Conservation (phyloP, 768 basidiomycete species). For the Tricholoma furcatifolium region DNA sequence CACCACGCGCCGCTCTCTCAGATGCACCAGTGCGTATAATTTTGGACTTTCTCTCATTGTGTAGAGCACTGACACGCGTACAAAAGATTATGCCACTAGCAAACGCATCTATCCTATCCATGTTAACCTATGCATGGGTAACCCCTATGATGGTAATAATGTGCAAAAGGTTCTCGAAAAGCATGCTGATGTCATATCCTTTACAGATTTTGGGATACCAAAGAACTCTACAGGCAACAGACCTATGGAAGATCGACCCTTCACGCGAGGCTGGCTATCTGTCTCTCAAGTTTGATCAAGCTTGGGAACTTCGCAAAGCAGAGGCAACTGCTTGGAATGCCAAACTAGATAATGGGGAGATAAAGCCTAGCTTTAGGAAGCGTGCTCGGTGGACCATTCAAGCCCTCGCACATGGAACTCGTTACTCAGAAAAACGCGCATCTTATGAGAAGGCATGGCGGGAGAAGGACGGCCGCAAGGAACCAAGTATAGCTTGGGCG, state of each 20-base stretch:
- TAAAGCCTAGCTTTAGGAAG: slow-evolving; percentile 37
- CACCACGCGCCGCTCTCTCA: slow-evolving; percentile 52
- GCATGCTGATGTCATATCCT: background rate
- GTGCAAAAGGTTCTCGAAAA: background rate
- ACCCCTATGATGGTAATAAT: slow-evolving; percentile 47
- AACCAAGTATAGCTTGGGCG: slow-evolving; percentile 57
- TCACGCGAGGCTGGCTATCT: slow-evolving; percentile 48
- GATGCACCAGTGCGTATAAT: slow-evolving; percentile 43
- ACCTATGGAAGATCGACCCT: slow-evolving; percentile 67
- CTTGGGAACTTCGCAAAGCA: slow-evolving; percentile 48
- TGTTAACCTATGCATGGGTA: slow-evolving; percentile 68
- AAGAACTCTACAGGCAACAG: slow-evolving; percentile 70
- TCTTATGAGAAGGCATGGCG: slow-evolving; percentile 42
- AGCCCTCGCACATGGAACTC: slow-evolving; percentile 22
- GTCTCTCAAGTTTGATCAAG: slow-evolving; percentile 50
- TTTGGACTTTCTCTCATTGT: background rate
- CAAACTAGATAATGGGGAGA: slow-evolving; percentile 41
- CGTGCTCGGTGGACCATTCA: slow-evolving; percentile 42
- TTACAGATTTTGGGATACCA: slow-evolving; percentile 61
- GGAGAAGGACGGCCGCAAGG: slow-evolving; percentile 39
- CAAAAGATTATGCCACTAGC: slow-evolving; percentile 55
- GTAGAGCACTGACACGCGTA: background rate
- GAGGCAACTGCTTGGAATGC: slow-evolving; percentile 58
- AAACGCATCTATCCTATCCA: slow-evolving; percentile 53
- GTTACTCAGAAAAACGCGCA: slow-evolving; percentile 24